These are phyloP conservation scores for Cerioporus squamosus DNA, from an alignment of 1,284 basidiomycete genomes.

Conservation along the genomic window DNA sequence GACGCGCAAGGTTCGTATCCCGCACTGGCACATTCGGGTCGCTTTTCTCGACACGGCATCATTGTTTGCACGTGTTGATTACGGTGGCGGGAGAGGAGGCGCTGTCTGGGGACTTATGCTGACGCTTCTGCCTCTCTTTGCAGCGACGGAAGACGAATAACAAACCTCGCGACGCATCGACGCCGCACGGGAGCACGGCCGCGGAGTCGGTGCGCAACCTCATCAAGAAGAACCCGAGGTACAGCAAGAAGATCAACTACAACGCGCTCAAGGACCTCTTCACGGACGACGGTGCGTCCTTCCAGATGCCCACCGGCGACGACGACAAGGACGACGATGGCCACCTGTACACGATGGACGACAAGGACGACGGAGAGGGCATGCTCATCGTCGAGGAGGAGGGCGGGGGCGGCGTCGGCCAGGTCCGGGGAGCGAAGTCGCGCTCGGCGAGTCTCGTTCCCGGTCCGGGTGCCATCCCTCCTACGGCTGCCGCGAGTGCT, in stretches of 20 bases:
- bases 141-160: slow-evolving; percentile 70
- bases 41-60: slow-evolving; percentile 19
- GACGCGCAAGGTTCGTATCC: slow-evolving; percentile 76
- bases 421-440: slow-evolving; percentile 19
- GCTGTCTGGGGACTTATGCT: background rate
- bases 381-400: slow-evolving; percentile 53
- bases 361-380: slow-evolving; percentile 56
- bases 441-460: slow-evolving; percentile 19
- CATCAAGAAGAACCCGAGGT: slow-evolving; percentile 81
- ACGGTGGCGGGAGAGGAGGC: slow-evolving; percentile 4
- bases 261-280: slow-evolving; percentile 83
- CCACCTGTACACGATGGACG: slow-evolving; percentile 46
- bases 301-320: slow-evolving; percentile 32
- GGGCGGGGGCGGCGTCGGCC: slow-evolving; percentile 39
- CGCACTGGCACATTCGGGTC: slow-evolving; percentile 27
- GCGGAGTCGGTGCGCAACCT: slow-evolving; percentile 83
- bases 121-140: slow-evolving; percentile 1
- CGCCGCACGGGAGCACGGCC: slow-evolving; percentile 72
- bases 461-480: slow-evolving; percentile 3
- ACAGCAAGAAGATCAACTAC: slow-evolving; percentile 91
- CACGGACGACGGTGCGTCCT: slow-evolving; percentile 48
- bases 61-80: slow-evolving; percentile 23
- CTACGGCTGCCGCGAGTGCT: slow-evolving; percentile 8
- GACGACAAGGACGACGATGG: slow-evolving; percentile 41
- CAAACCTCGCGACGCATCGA: slow-evolving; percentile 76